Conservation (phyloP, 2,329 filamentous ascomycete genomes). For the Fusarium sp. region DNA sequence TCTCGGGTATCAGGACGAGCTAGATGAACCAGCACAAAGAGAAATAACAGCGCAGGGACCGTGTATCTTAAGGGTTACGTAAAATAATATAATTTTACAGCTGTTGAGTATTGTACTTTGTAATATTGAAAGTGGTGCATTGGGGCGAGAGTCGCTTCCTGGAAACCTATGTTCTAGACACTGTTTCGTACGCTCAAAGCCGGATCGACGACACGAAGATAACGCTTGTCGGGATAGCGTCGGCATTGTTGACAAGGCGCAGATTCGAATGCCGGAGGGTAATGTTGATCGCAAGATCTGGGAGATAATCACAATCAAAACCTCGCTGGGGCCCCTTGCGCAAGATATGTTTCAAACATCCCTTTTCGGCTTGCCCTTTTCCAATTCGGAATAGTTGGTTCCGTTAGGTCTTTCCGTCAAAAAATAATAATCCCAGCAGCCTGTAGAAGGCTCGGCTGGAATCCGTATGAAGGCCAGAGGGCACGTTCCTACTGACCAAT, state of each 20-base stretch:
- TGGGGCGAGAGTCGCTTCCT: not conserved
- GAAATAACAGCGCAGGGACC: constrained; percentile 1
- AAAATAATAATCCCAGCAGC: constrained; percentile 4
- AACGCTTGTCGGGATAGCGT: constrained; percentile 32
- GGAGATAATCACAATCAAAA: constrained; percentile 38
- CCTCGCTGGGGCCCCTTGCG: constrained; percentile 32
- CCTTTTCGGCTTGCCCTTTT: constrained; percentile 28
- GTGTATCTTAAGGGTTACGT: constrained; percentile 7
- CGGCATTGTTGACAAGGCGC: constrained; percentile 23
- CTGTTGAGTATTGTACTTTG: not conserved
- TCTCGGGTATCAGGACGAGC: constrained; percentile 43
- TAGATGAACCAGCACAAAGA: constrained; percentile 19
- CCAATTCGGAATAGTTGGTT: constrained; percentile 32
- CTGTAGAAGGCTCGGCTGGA: constrained; percentile 30
- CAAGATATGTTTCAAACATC: constrained; percentile 37
- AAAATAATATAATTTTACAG: constrained; percentile 4
- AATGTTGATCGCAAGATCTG: constrained; percentile 33
- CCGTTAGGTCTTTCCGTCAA: constrained; percentile 15
- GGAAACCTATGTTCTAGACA: not conserved
- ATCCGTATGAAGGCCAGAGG: constrained; percentile 11
- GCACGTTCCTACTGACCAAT: not conserved
- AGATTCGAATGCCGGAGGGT: constrained; percentile 29
- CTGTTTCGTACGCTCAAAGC: constrained; percentile 5
- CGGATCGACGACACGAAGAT: constrained; percentile 25
- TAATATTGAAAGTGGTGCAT: not conserved